These are phyloP conservation scores for Aureobasidium leucospermi DNA, from an alignment of 2,329 filamentous ascomycete genomes.

Conservation along the genomic window DNA sequence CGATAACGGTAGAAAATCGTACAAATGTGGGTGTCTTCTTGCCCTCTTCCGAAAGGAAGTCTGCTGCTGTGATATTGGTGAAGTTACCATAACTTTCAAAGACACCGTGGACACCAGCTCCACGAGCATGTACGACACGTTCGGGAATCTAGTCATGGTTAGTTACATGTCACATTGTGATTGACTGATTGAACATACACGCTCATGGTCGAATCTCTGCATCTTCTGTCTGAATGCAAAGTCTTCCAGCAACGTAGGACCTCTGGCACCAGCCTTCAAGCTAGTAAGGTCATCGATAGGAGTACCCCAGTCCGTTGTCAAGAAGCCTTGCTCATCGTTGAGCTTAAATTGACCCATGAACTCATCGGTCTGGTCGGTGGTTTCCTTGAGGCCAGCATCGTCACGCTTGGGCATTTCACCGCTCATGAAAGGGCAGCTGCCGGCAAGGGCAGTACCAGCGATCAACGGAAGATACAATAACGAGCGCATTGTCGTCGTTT, in stretches of 20 bases:
- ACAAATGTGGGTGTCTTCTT: slow-evolving; percentile 61
- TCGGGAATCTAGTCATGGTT: slow-evolving; percentile 51
- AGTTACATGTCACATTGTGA: slow-evolving; percentile 31
- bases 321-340: slow-evolving; percentile 10
- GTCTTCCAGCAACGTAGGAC: slow-evolving; percentile 63
- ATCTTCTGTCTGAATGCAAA: slow-evolving; percentile 65
- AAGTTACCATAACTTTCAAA: slow-evolving; percentile 55
- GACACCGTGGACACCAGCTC: slow-evolving; percentile 19
- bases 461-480: background rate
- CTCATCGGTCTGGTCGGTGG: slow-evolving; percentile 1
- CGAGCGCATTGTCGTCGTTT: background rate
- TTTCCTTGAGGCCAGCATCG: background rate
- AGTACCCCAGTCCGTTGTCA: slow-evolving; percentile 15
- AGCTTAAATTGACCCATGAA: slow-evolving; percentile 14
- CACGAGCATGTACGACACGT: slow-evolving; percentile 25
- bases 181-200: slow-evolving; percentile 34
- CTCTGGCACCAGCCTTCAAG: slow-evolving; percentile 26
- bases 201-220: slow-evolving; percentile 66
- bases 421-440: slow-evolving; percentile 10
- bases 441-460: slow-evolving; percentile 7
- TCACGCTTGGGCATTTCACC: slow-evolving; percentile 9
- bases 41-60: slow-evolving; percentile 46
- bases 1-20: slow-evolving; percentile 69
- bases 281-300: slow-evolving; percentile 12
- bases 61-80: slow-evolving; percentile 52